These are phyloP conservation scores for Sugiyamaella qingdaonensis DNA, from an alignment of 805 yeast genomes.

Conservation along the genomic window DNA sequence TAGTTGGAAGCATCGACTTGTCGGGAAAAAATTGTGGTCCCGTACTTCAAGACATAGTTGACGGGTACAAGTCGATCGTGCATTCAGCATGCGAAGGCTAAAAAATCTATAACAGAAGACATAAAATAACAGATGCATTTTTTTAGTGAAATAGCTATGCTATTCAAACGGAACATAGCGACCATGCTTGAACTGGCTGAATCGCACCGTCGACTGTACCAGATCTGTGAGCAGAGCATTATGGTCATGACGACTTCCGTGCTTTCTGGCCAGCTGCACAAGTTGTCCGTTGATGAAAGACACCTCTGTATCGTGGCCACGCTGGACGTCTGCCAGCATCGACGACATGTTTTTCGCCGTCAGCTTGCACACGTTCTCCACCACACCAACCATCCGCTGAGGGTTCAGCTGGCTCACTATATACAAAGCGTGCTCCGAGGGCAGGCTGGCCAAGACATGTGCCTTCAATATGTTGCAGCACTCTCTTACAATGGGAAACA, in stretches of 20 bases:
- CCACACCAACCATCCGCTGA: constrained; percentile 35
- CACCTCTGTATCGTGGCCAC: constrained; percentile 63
- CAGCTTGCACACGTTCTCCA: constrained; percentile 38
- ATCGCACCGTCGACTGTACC: constrained; percentile 37
- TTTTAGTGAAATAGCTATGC: background rate
- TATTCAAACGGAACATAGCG: constrained; percentile 5
- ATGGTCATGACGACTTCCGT: constrained; percentile 40
- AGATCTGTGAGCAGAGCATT: constrained; percentile 46
- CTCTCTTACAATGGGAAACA: constrained; percentile 44
- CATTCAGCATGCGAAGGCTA: background rate
- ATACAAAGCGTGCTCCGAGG: constrained; percentile 15
- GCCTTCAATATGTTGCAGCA: constrained; percentile 40
- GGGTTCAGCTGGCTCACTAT: constrained; percentile 16
- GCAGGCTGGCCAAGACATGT: constrained; percentile 27
- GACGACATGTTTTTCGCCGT: constrained; percentile 62
- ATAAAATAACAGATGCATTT: background rate
- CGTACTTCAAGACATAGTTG: background rate
- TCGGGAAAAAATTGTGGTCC: background rate
- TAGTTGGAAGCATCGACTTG: background rate
- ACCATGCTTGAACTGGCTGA: background rate
- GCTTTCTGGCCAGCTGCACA: constrained; percentile 47
- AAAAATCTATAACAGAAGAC: background rate
- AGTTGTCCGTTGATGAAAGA: constrained; percentile 82
- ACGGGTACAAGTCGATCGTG: background rate
- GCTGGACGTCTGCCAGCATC: constrained; percentile 64